Evolutionary conservation across 1,139 yeast species (phyloP).

Genomic region (Hansenula sp.): DNA sequence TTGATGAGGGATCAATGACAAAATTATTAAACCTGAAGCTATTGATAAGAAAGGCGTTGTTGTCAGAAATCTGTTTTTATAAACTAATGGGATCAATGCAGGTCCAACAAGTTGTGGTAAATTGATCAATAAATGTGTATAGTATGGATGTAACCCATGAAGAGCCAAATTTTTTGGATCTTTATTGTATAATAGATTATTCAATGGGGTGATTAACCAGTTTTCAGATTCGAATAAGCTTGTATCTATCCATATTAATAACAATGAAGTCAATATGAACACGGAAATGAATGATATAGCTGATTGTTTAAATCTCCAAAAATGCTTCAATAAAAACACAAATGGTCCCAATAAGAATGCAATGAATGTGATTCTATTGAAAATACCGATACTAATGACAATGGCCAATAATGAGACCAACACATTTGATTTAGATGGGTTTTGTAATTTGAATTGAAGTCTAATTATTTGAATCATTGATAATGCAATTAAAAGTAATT

Average conservation of each 20-base stretch:
- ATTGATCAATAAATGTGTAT: constrained; percentile 71
- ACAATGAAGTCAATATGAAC: constrained; percentile 30
- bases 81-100: constrained; percentile 43
- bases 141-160: constrained; percentile 84
- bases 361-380: constrained; percentile 81
- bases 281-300: constrained; percentile 27
- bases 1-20: constrained; percentile 85
- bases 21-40: constrained; percentile 52
- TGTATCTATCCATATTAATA: constrained; percentile 57
- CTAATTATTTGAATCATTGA: constrained; percentile 28
- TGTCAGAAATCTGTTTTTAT: constrained; percentile 18
- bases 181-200: constrained; percentile 71
- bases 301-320: constrained; percentile 29
- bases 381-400: constrained; percentile 61
- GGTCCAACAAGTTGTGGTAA: constrained; percentile 86
- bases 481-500: constrained; percentile 54
- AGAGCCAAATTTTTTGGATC: constrained; percentile 51
- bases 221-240: constrained; percentile 19
- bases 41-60: constrained; percentile 52
- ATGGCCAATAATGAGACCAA: constrained; percentile 45
- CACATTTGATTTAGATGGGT: constrained; percentile 13
- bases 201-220: constrained; percentile 66
- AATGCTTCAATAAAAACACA: constrained; percentile 35
- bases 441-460: constrained; percentile 5
- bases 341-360: constrained; percentile 69